Evolutionary conservation across 345 rosid species (phyloP).

Genomic region (Raphanus raphanistrum): DNA sequence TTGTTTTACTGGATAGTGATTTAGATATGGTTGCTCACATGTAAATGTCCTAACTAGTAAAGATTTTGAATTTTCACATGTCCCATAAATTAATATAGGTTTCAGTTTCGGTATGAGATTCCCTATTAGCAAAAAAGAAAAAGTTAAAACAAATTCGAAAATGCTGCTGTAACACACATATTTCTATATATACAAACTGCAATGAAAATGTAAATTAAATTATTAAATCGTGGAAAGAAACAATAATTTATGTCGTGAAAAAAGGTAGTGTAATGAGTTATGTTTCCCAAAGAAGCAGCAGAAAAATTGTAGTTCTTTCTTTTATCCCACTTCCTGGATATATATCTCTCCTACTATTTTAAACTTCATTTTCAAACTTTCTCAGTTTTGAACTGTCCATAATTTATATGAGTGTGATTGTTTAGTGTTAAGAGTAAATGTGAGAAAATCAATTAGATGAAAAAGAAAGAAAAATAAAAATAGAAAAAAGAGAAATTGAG

Average conservation of each 20-base stretch:
- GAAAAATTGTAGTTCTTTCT: neutral
- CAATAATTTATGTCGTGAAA: constrained; percentile 13
- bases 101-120: neutral
- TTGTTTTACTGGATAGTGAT: neutral
- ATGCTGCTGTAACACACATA: neutral
- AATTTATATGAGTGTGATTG: no score
- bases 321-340: neutral
- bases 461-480: no score
- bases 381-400: neutral
- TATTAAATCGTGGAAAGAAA: constrained; percentile 22
- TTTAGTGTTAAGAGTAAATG: no score
- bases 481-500: no score
- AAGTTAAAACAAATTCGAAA: neutral
- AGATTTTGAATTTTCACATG: neutral
- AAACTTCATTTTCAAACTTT: neutral
- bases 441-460: no score
- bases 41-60: neutral
- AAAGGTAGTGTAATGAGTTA: constrained; percentile 11
- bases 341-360: neutral
- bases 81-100: neutral
- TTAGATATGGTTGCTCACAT: neutral
- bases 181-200: no score
- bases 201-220: neutral
- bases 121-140: neutral
- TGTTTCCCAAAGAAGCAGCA: constrained; percentile 26